Evolutionary conservation across 163 green algal genomes (phyloP).

Genomic region (Prototheca cutis): DNA sequence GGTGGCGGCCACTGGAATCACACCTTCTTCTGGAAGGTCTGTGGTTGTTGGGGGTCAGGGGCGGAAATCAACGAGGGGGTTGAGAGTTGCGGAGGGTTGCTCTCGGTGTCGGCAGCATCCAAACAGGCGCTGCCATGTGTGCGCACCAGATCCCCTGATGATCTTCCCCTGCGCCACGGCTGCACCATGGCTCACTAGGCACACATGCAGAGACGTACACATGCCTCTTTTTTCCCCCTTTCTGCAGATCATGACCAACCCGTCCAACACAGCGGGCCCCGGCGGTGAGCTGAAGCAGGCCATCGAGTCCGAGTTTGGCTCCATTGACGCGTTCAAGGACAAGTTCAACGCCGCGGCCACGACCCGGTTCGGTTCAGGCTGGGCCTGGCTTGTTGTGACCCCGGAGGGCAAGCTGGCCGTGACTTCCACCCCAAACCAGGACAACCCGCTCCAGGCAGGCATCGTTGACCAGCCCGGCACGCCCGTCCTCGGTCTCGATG

Average conservation of each 20-base stretch:
- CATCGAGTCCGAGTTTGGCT: constrained; percentile 47
- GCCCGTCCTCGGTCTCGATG: constrained; percentile 73
- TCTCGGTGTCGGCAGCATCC: too few species aligned
- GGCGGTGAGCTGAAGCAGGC: constrained; percentile 38
- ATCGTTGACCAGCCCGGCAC: constrained; percentile 27
- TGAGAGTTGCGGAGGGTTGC: too few species aligned
- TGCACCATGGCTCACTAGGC: too few species aligned
- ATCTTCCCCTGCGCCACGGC: too few species aligned
- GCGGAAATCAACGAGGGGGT: too few species aligned
- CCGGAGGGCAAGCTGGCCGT: constrained; percentile 40
- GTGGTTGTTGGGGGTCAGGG: background rate
- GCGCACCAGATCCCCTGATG: too few species aligned
- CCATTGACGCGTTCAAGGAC: constrained; percentile 34
- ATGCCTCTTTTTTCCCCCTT: too few species aligned
- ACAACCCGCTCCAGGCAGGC: constrained; percentile 29
- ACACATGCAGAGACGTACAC: too few species aligned
- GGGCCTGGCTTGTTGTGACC: constrained; percentile 36
- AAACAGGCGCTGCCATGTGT: too few species aligned
- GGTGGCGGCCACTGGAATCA: constrained; percentile 26
- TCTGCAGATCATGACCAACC: constrained; percentile 17
- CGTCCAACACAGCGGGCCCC: constrained; percentile 24
- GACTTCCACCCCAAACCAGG: constrained; percentile 43
- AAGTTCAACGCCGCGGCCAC: constrained; percentile 45
- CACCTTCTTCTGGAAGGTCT: constrained; percentile 30
- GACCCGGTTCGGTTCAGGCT: constrained; percentile 46